Base-by-base conservation (phyloP, 768 basidiomycete genomes). In the Naganishia randhawae region DNA sequence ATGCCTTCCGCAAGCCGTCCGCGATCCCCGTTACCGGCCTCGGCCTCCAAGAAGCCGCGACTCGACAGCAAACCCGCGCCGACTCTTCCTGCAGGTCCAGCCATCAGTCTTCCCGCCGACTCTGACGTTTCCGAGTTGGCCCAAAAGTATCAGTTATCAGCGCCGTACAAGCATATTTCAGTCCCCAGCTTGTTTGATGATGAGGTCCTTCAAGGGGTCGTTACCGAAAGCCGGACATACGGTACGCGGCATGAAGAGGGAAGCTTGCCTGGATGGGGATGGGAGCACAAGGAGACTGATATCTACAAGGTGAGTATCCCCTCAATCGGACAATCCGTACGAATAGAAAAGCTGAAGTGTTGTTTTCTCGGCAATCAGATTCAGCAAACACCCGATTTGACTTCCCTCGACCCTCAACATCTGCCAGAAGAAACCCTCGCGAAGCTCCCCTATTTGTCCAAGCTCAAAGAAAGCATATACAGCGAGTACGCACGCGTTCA, bases 341-440 rank as follows among this genome's bases (percentile, higher is more conserved):
- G 22, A n/a, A 2, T 17, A 8, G 11, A 41, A 32, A 35, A 2
- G 11, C 52, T 37, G 67, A 63, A 35, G 27, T n/a, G 35, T 48
- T 31, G n/a, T n/a, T 27, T 25, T 8, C 45, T 37, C 54, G 48
- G 50, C 50, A 19, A 6, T 50, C 73, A 97, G 94, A 89, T 98
- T 74, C 89, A 93, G 80, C 95, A 98, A 83, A 96, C 95, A 0
- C 94, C 94, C 72, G 95, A 98, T 82, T 86, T 98, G 27, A 89
- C 92, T 17, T 97, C 95, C 14, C 85, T 98, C 33, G 88, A 88
- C 67, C 72, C 77, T 10, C 78, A 80, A 39, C 96, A 89, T 80
- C 88, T 98, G 66, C 84, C 88, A 9, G 82, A 87, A 33, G 82
- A 85, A 39, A 90, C 96, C 74, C 84, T 92, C 57, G 84, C 87